These are phyloP conservation scores for Zygosaccharomyces kombuchaensis DNA, from an alignment of 805 yeast genomes.

Conservation along the genomic window DNA sequence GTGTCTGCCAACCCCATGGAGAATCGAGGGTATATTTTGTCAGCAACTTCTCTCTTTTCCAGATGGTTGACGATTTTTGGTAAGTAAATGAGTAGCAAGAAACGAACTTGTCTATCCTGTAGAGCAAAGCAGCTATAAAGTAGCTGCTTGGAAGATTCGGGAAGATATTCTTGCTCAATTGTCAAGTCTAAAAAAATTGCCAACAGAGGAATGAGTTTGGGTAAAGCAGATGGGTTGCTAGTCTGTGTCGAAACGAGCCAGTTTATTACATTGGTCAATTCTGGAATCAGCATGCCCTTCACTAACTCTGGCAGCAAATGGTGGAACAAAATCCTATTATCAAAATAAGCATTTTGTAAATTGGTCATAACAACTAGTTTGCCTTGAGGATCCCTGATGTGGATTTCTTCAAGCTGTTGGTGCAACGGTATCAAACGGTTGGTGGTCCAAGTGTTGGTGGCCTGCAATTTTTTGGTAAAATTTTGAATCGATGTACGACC, in stretches of 20 bases:
- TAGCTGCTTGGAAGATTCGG: conserved; percentile 44
- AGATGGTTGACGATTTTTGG: conserved; percentile 50
- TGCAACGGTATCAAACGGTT: conserved; percentile 51
- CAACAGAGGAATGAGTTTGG: conserved; percentile 33
- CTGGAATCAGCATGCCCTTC: conserved; percentile 65
- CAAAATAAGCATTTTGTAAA: conserved; percentile 34
- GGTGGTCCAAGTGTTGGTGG: conserved; percentile 33
- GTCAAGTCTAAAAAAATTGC: conserved; percentile 30
- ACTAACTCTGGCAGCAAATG: conserved; percentile 48
- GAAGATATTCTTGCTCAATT: conserved; percentile 39
- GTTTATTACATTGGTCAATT: conserved; percentile 37
- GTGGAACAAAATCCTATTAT: conserved; percentile 35
- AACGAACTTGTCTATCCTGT: conserved; percentile 73
- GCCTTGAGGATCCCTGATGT: conserved; percentile 49
- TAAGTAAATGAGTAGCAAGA: conserved; percentile 61
- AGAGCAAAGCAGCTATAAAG: conserved; percentile 58
- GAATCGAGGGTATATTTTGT: conserved; percentile 60
- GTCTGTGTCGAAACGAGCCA: conserved; percentile 23
- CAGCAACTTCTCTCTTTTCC: conserved; percentile 59
- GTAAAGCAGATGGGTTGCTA: conserved; percentile 28
- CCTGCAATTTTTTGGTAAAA: conserved; percentile 34
- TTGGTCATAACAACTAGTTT: conserved; percentile 40
- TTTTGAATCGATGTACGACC: conserved; percentile 30
- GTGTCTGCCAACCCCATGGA: conserved; percentile 85
- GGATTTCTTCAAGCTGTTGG: conserved; percentile 51